Evolutionary conservation across 2,329 filamentous ascomycete genomes (phyloP).

Genomic region (Fusarium drepaniforme): DNA sequence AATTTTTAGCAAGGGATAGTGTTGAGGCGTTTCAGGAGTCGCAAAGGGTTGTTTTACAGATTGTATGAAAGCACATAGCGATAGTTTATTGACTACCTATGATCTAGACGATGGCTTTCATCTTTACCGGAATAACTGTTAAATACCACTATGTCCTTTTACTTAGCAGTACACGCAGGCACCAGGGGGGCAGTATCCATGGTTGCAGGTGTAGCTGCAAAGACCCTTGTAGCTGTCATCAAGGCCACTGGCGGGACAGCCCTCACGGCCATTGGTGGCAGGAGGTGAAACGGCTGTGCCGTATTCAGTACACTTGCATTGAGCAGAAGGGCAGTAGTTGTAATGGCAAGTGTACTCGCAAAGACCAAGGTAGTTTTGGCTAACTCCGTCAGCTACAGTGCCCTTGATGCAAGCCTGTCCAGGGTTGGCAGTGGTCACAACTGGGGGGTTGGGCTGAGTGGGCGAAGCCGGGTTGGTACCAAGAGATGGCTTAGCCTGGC

Average conservation of each 20-base stretch:
- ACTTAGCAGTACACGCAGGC: constrained; percentile 41
- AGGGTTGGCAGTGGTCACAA: constrained; percentile 7
- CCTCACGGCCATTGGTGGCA: constrained; percentile 42
- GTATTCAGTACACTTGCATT: constrained; percentile 49
- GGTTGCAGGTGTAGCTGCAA: constrained; percentile 59
- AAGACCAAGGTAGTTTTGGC: constrained; percentile 50
- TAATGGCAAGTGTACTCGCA: constrained; percentile 49
- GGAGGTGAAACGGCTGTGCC: constrained; percentile 46
- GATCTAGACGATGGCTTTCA: background rate
- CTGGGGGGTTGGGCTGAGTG: constrained; percentile 50
- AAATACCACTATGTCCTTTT: background rate
- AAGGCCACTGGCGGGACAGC: constrained; percentile 49
- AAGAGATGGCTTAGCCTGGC: constrained; percentile 47
- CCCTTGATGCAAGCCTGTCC: constrained; percentile 43
- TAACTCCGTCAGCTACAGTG: constrained; percentile 45
- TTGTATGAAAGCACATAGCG: background rate
- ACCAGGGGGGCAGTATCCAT: constrained; percentile 58
- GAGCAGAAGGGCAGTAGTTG: constrained; percentile 50
- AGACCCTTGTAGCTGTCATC: constrained; percentile 56
- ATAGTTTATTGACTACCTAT: background rate
- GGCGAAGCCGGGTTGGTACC: constrained; percentile 46
- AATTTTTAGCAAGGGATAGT: background rate
- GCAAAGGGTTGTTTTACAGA: background rate
- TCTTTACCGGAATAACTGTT: background rate
- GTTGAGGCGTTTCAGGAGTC: background rate